Conservation (phyloP, 139 green algal species). For the Yamagishiella unicocca region DNA sequence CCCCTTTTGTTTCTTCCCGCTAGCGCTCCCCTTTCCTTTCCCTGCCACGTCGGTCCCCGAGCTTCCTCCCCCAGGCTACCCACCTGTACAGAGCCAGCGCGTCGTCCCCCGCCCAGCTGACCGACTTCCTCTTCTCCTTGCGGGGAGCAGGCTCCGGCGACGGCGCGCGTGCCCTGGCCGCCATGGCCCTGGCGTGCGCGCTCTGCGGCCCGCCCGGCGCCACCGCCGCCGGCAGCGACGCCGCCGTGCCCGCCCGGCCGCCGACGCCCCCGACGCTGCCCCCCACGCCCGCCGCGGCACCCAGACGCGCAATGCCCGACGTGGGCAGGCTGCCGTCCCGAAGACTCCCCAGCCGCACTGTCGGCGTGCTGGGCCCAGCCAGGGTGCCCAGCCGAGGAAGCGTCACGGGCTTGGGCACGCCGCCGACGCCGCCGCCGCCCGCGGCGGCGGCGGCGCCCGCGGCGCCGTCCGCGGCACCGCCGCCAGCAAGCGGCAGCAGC, state of each 20-base stretch:
- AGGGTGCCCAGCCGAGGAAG: constrained; percentile 21
- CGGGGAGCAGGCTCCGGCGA: constrained; percentile 44
- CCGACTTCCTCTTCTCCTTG: constrained; percentile 52
- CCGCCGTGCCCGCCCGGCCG: background rate
- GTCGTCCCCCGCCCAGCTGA: constrained; percentile 46
- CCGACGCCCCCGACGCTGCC: background rate
- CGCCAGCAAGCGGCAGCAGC: background rate
- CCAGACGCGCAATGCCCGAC: constrained; percentile 1
- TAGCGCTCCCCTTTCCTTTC: too few species aligned
- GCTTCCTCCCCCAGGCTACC: background rate
- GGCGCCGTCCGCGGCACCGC: background rate
- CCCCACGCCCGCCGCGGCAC: background rate
- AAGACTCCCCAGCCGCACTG: constrained; percentile 34
- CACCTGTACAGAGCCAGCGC: constrained; percentile 31
- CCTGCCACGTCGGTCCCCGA: too few species aligned
- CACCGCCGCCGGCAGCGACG: constrained; percentile 34
- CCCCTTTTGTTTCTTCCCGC: too few species aligned
- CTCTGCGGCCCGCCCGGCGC: constrained; percentile 43
- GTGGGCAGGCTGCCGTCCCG: constrained; percentile 20
- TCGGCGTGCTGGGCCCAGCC: background rate
- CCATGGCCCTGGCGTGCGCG: constrained; percentile 34
- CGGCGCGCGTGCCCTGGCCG: constrained; percentile 34
- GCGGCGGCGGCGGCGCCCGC: too few species aligned
- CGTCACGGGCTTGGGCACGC: background rate
- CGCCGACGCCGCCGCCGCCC: background rate